Conservation (phyloP, 169 alveolate genomes). For the Blepharisma undulans region DNA sequence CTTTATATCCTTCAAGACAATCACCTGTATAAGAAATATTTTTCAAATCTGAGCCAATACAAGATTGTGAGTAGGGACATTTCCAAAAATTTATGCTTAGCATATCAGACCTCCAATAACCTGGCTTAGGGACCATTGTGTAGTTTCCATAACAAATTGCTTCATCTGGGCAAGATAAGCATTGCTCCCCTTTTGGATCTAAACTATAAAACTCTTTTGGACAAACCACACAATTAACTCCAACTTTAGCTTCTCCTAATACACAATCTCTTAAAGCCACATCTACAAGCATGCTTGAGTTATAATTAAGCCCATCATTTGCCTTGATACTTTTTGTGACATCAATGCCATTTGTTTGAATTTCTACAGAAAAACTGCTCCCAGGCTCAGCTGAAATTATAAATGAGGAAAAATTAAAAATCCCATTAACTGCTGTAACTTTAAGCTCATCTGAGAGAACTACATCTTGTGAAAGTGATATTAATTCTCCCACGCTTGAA, state of each 20-base stretch:
- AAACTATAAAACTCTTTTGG: not conserved
- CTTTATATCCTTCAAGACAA: not conserved
- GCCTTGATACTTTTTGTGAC: not conserved
- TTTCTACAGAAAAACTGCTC: not conserved
- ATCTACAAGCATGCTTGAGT: not conserved
- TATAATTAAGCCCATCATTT: not conserved
- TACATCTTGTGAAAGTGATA: not conserved
- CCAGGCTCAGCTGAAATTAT: not conserved
- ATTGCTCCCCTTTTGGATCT: not conserved
- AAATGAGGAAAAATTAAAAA: not conserved
- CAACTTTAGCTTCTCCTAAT: not conserved
- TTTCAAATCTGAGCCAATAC: not conserved
- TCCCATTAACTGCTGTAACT: not conserved
- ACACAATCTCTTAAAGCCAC: not conserved
- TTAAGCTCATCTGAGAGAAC: not conserved
- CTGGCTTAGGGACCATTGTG: constrained; percentile 54
- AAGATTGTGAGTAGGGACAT: constrained; percentile 44
- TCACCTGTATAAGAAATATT: not conserved
- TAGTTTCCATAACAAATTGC: constrained; percentile 57
- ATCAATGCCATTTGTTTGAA: not conserved
- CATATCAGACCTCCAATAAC: constrained; percentile 57
- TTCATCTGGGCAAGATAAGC: constrained; percentile 21
- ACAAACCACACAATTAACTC: not conserved
- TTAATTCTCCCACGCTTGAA: constrained; percentile 2
- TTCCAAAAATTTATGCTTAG: constrained; percentile 26